These are phyloP conservation scores for Kazachstania viticola DNA, from an alignment of 805 yeast species.

Conservation along the genomic window DNA sequence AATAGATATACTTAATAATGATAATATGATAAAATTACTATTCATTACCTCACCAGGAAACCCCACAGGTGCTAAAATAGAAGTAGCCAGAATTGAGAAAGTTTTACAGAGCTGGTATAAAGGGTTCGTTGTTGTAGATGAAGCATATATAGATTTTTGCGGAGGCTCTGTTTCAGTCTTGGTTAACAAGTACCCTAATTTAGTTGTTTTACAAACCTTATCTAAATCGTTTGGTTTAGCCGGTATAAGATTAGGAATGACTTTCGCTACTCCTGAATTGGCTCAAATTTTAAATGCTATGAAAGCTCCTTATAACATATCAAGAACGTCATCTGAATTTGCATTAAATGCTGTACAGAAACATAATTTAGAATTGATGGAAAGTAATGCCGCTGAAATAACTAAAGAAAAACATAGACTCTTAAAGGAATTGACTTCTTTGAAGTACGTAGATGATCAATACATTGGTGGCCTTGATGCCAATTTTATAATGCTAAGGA, in stretches of 20 bases:
- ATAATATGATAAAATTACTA: slow-evolving; percentile 56
- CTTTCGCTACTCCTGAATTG: slow-evolving; percentile 51
- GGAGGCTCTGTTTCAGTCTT: slow-evolving; percentile 66
- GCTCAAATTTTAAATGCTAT: slow-evolving; percentile 68
- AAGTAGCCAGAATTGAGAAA: slow-evolving; percentile 35
- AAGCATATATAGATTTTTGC: slow-evolving; percentile 87
- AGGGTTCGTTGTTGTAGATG: slow-evolving; percentile 80
- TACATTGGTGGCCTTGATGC: slow-evolving; percentile 79
- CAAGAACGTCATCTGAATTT: slow-evolving; percentile 63
- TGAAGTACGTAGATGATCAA: slow-evolving; percentile 53
- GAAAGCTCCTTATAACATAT: slow-evolving; percentile 94
- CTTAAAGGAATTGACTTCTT: slow-evolving; percentile 38
- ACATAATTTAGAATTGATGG: slow-evolving; percentile 50
- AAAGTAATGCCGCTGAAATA: slow-evolving; percentile 37
- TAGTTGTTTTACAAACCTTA: slow-evolving; percentile 82
- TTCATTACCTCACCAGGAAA: slow-evolving; percentile 95
- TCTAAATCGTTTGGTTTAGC: slow-evolving; percentile 96
- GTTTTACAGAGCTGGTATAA: slow-evolving; percentile 46
- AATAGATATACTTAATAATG: slow-evolving; percentile 38
- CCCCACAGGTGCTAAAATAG: slow-evolving; percentile 71
- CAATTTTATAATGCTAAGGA: slow-evolving; percentile 68
- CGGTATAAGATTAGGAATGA: slow-evolving; percentile 81
- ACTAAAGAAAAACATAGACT: slow-evolving; percentile 45
- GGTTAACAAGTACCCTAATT: slow-evolving; percentile 70
- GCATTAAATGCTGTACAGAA: slow-evolving; percentile 62